These are phyloP conservation scores for Ogataea angusta DNA, from an alignment of 805 yeast genomes.

Conservation along the genomic window DNA sequence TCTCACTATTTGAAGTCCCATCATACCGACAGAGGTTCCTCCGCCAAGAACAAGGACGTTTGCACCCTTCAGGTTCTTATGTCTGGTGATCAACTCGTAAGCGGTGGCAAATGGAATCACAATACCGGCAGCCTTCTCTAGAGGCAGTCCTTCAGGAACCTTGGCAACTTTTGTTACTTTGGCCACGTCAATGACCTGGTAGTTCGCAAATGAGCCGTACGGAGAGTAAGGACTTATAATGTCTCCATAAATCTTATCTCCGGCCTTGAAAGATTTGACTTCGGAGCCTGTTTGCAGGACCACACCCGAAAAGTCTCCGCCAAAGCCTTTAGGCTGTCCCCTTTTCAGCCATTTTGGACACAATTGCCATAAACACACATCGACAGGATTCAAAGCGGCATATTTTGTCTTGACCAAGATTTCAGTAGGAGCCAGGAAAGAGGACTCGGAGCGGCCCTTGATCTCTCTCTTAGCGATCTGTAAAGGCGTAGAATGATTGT, in stretches of 20 bases:
- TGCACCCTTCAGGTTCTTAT: conserved; percentile 36
- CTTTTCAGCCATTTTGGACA: conserved; percentile 7
- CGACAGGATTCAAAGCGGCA: conserved; percentile 21
- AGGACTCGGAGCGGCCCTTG: conserved; percentile 2
- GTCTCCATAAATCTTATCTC: conserved; percentile 20
- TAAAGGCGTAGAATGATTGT: conserved; percentile 16
- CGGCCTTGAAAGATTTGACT: conserved; percentile 10
- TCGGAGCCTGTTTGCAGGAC: conserved; percentile 19
- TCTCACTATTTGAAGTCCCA: conserved; percentile 55
- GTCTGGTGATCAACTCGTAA: conserved; percentile 19
- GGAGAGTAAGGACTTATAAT: background rate
- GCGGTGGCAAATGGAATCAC: conserved; percentile 70
- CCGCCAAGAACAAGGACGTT: conserved; percentile 69
- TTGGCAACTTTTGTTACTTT: conserved; percentile 34
- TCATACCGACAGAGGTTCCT: conserved; percentile 64
- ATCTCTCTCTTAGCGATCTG: conserved; percentile 9
- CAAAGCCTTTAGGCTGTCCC: conserved; percentile 12
- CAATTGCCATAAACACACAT: conserved; percentile 10
- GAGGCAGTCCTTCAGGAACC: conserved; percentile 45
- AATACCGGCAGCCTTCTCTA: conserved; percentile 61
- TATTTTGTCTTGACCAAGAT: conserved; percentile 17
- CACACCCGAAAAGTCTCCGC: conserved; percentile 22
- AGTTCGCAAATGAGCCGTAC: conserved; percentile 44
- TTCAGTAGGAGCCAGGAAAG: conserved; percentile 15
- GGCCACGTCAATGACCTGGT: conserved; percentile 38